Conservation (phyloP, 441 rosid species). For the Cnidoscolus chayamansa region DNA sequence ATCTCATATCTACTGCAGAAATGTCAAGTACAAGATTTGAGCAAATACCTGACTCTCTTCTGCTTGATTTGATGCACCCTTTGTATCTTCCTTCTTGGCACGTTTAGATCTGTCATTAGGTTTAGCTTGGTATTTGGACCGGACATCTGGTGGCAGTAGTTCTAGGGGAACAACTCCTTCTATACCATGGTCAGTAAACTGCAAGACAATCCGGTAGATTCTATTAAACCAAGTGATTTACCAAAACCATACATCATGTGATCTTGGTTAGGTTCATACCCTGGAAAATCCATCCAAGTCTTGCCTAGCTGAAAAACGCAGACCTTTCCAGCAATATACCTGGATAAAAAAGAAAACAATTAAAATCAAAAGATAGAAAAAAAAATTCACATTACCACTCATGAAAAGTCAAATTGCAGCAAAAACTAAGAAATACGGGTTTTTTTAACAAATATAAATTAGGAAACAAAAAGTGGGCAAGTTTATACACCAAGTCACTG, state of each 20-base stretch:
- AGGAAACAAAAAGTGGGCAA: background rate
- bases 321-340: conserved; percentile 99
- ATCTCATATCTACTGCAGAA: background rate
- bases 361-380: background rate
- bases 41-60: conserved; percentile 67
- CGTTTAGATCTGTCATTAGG: conserved; percentile 82
- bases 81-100: conserved; percentile 80
- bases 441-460: background rate
- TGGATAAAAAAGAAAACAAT: conserved; percentile 25
- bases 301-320: conserved; percentile 87
- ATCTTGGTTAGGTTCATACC: conserved; percentile 38
- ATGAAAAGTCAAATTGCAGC: background rate
- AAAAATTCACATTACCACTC: background rate
- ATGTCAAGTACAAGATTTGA: background rate
- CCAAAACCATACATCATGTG: background rate
- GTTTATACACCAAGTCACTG: background rate
- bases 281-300: conserved; percentile 96
- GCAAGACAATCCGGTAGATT: conserved; percentile 28
- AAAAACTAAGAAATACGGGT: background rate
- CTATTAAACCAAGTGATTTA: conserved; percentile 11
- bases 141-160: conserved; percentile 67
- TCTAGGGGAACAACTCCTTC: conserved; percentile 97
- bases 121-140: conserved; percentile 81
- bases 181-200: conserved; percentile 90
- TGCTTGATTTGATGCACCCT: conserved; percentile 47